These are phyloP conservation scores for Leishmania major DNA, from an alignment of 208 protist genomes.

Conservation along the genomic window DNA sequence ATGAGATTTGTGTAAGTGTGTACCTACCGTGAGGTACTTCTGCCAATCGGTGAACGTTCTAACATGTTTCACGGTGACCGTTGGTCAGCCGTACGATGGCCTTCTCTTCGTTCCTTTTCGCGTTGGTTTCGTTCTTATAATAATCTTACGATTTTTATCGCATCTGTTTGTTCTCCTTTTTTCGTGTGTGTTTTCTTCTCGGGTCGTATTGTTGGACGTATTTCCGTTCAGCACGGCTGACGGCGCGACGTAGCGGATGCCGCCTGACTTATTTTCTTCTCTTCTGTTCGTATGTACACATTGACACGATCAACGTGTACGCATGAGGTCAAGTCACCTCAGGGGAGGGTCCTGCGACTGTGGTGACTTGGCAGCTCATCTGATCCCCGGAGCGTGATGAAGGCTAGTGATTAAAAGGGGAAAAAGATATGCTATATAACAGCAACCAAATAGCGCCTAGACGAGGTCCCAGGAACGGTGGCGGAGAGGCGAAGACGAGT, in stretches of 20 bases:
- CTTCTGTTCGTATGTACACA: background rate
- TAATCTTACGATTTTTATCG: background rate
- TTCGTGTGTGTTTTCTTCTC: background rate
- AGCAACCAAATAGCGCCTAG: background rate
- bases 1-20: background rate
- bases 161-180: background rate
- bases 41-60: background rate
- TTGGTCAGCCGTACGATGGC: background rate
- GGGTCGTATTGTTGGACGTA: background rate
- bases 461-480: background rate
- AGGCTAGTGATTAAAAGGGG: background rate
- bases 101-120: background rate
- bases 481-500: background rate
- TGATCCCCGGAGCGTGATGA: background rate
- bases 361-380: background rate
- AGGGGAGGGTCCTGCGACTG: too few species aligned
- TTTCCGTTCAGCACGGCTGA: background rate
- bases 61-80: background rate
- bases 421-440: background rate
- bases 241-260: background rate
- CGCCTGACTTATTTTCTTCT: background rate
- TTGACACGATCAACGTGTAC: conserved; percentile 6
- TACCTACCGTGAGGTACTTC: background rate
- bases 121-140: background rate
- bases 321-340: background rate